Evolutionary conservation across 2,329 filamentous ascomycete genomes (phyloP), one percentile per base, ranked within the genome.

Genomic region (Ophiocordyceps unilateralis): DNA sequence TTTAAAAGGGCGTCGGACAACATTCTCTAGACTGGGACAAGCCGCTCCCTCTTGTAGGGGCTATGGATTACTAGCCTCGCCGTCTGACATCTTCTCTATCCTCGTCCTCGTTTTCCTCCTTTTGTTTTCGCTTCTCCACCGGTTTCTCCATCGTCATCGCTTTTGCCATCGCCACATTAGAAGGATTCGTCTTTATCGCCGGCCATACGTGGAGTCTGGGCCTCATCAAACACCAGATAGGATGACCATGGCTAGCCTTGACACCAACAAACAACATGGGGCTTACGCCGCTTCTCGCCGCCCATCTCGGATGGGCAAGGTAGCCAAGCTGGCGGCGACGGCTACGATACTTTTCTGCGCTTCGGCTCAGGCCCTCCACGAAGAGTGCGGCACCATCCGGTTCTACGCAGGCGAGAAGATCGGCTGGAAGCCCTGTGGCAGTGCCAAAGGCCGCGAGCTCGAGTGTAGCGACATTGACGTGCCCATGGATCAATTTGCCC

Each of bases 401-500:
- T 23, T 24, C 12, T 56, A 65, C 45, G 47, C 49, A 0, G 59
- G 61, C 6, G 63, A 67, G 46, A 48, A 49, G 14, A 57, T 66
- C 42, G 42, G 41, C 22, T 69, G 65, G 66, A 51, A 54, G 17
- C 43, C 47, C 2, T 69, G 66, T 43, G 66, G 64, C 17, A 51
- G 50, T 11, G 48, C 62, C 23, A 54, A 53, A n/a, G 56, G 56
- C 20, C 58, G 55, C 3, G 47, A 55, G 10, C 46, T 68, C 10
- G 65, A 69, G 46, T 69, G 66, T 47, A 58, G 58, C 48, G 58
- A 51, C n/a, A 56, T 69, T 6, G 47, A 61, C 3, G 66, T 69
- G 6, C 66, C 66, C 0, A 61, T 69, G 54, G 64, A 70, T 45
- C 67, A 70, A 24, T 68, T 67, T 48, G 54, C 57, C 47, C 47